Percentiles rank a stretch among this genome's conserved stretches.
phyloP scores from a whole-genome alignment of 345 rosid species.

The Hevea brasiliensis region DNA sequence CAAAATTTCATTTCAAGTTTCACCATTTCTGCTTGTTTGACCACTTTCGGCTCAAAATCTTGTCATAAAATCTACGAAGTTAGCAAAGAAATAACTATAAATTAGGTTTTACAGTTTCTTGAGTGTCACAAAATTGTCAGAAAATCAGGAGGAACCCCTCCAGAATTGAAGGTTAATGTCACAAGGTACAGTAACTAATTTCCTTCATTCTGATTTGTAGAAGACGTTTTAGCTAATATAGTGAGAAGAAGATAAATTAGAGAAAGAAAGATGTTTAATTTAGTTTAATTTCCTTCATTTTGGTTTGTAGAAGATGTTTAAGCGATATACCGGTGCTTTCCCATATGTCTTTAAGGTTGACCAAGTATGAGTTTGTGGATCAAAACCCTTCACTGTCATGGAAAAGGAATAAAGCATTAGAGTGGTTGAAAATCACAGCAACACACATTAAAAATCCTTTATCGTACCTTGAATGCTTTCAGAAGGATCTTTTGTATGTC shows the following conservation, averaged over 20 bases:
- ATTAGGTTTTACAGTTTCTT: neutral
- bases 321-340: slow-evolving; percentile 74
- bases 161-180: neutral
- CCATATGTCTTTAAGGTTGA: slow-evolving; percentile 91
- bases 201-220: neutral
- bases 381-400: slow-evolving; percentile 80
- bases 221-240: neutral
- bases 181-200: neutral
- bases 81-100: neutral
- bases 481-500: slow-evolving; percentile 92
- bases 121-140: neutral
- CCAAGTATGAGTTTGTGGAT: slow-evolving; percentile 75
- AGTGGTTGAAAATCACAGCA: neutral
- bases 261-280: slow-evolving; percentile 17
- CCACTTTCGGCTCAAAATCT: neutral
- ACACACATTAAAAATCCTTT: neutral
- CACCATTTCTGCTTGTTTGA: neutral
- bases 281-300: neutral
- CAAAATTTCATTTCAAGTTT: neutral
- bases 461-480: slow-evolving; percentile 76
- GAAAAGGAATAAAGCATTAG: slow-evolving; percentile 12
- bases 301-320: neutral
- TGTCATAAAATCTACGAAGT: neutral
- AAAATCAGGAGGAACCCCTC: neutral
- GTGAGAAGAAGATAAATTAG: slow-evolving; percentile 9